Evolutionary conservation across 1,139 yeast genomes (phyloP).

Genomic region (Yamadazyma oceani): DNA sequence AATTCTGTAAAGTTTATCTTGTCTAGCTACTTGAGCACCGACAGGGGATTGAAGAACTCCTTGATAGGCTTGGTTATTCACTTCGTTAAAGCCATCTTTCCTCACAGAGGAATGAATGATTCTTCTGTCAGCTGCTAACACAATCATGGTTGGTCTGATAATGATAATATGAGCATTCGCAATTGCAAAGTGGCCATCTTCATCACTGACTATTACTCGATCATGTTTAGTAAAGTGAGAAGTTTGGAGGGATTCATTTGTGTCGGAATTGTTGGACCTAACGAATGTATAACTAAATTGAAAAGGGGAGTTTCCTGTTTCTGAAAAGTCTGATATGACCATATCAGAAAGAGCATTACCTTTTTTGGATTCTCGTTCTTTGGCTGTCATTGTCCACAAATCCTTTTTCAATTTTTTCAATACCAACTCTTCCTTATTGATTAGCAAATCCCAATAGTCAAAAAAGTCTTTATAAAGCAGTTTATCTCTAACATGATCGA

Average conservation of each 20-base stretch:
- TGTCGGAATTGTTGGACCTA: slow-evolving; percentile 22
- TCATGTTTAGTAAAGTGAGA: slow-evolving; percentile 54
- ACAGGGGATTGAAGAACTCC: slow-evolving; percentile 9
- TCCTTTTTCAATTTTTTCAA: slow-evolving; percentile 55
- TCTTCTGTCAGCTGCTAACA: slow-evolving; percentile 51
- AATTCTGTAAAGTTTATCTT: slow-evolving; percentile 50
- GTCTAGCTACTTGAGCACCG: slow-evolving; percentile 1
- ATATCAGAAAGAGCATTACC: slow-evolving; percentile 62
- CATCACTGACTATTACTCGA: slow-evolving; percentile 74
- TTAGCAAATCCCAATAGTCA: slow-evolving; percentile 67
- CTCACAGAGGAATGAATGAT: slow-evolving; percentile 47
- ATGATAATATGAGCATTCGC: slow-evolving; percentile 59
- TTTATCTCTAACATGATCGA: slow-evolving; percentile 48
- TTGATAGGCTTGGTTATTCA: slow-evolving; percentile 15
- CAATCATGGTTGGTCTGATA: slow-evolving; percentile 37
- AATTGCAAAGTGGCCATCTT: slow-evolving; percentile 72
- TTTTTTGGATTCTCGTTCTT: slow-evolving; percentile 55
- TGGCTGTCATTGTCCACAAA: slow-evolving; percentile 65
- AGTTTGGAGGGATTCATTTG: slow-evolving; percentile 23
- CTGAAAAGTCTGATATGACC: slow-evolving; percentile 32
- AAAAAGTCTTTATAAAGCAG: slow-evolving; percentile 52
- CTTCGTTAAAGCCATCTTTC: slow-evolving; percentile 39
- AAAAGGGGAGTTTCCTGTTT: slow-evolving; percentile 19
- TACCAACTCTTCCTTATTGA: slow-evolving; percentile 74
- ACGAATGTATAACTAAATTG: slow-evolving; percentile 50